Evolutionary conservation across 169 alveolate species (phyloP), one percentile per base, ranked within the genome.

Genomic region (Cryptosporidium xiaoi): DNA sequence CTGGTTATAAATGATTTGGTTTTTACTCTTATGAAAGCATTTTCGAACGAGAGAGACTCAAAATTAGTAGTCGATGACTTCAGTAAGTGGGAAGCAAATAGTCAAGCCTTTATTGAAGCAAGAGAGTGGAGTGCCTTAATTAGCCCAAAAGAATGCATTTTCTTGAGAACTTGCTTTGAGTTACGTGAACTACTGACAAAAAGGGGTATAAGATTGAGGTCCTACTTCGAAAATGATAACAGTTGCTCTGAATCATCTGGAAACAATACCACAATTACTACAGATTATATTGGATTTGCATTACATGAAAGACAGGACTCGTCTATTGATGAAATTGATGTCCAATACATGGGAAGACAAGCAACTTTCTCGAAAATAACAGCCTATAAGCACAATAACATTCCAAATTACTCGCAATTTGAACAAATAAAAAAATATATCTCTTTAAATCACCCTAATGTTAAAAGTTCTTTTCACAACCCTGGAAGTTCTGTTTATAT

Each of bases 61-160:
- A 77, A 27, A 20, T 15, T 46, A 13, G 53, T 56, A 20, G 10
- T 15, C 18, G 40, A 31, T 77, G 87, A 48, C 18, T 12, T 36
- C 1, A 44, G 40, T 53, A 24, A 60, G 12, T 77, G 77, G 69
- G 71, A 27, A 12, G 29, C 51, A 13, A 77, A 60, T 20, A 46
- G 18, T 66, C 87, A 77, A 60, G 87, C 50, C 1, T 77, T 60
- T 77, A 77, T 77, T 77, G 87, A 77, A 46, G 87, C 87, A 60
- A 77, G 87, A n/a, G 87, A 77, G 29, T 77, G 87, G 87, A 29
- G 53, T 60, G 87, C 56, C 12, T 16, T 77, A n/a, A 77, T 77
- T 46, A 66, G 77, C 16, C 60, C 87, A n/a, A 77, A 56, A n/a
- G 87, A 77, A 33, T 77, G 87, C 46, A 77, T 77, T 44, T 77